Conservation (phyloP, 2,329 filamentous ascomycete genomes). For the Chrysoporthe cubensis region DNA sequence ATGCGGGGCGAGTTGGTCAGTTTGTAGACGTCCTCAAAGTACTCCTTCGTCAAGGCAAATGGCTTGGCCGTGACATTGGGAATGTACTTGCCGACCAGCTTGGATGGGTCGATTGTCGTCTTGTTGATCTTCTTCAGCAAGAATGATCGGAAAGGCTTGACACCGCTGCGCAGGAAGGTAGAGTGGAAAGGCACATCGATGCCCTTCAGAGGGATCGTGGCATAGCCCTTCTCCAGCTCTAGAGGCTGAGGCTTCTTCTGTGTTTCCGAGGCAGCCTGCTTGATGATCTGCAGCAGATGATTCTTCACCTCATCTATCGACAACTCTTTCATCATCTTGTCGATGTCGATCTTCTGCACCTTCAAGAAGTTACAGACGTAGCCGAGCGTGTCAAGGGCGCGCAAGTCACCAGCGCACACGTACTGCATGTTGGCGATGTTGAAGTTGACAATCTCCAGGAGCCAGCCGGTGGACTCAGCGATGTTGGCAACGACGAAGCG, state of each 20-base stretch:
- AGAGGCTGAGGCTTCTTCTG: slow-evolving; percentile 86
- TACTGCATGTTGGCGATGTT: slow-evolving; percentile 79
- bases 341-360: slow-evolving; percentile 95
- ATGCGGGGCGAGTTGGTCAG: slow-evolving; percentile 85
- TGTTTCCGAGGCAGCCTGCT: slow-evolving; percentile 83
- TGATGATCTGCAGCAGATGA: slow-evolving; percentile 89
- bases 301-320: slow-evolving; percentile 89
- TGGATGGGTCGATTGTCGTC: slow-evolving; percentile 95
- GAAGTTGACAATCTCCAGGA: slow-evolving; percentile 99
- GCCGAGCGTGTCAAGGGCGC: slow-evolving; percentile 71
- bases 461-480: slow-evolving; percentile 89
- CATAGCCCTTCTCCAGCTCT: slow-evolving; percentile 91
- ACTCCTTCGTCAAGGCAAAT: slow-evolving; percentile 95
- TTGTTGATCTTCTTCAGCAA: slow-evolving; percentile 99
- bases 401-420: slow-evolving; percentile 71
- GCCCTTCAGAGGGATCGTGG: slow-evolving; percentile 93
- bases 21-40: slow-evolving; percentile 98
- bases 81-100: slow-evolving; percentile 98
- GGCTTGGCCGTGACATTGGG: slow-evolving; percentile 97
- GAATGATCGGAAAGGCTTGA: slow-evolving; percentile 99
- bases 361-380: slow-evolving; percentile 95
- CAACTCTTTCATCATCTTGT: slow-evolving; percentile 83
- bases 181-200: slow-evolving; percentile 99
- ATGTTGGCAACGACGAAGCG: slow-evolving; percentile 98
- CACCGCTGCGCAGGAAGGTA: slow-evolving; percentile 94